These are phyloP conservation scores for Uronychia setigera DNA, from an alignment of 73 alveolate species.

Conservation along the genomic window DNA sequence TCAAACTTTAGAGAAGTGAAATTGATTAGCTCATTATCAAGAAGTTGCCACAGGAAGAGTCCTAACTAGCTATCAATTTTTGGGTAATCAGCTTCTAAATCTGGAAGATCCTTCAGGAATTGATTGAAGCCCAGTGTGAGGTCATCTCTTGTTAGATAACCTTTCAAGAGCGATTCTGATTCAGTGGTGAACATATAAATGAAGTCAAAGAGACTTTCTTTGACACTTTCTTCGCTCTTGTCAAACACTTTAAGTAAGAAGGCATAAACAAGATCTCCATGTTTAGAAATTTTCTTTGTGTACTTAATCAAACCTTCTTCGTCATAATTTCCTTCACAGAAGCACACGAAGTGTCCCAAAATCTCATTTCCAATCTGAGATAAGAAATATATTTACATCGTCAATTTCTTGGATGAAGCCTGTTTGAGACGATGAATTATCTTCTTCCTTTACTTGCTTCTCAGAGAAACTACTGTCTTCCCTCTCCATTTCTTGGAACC, in stretches of 20 bases:
- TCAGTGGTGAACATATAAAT: background rate
- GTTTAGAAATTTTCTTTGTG: background rate
- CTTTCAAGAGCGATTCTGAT: background rate
- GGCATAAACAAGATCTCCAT: background rate
- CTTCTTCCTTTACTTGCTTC: background rate
- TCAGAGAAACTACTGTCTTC: background rate
- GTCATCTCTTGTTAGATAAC: background rate
- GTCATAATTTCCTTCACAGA: background rate
- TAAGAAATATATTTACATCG: too few relatives aligned
- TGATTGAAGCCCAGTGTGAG: background rate
- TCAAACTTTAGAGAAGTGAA: background rate
- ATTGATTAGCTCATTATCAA: background rate
- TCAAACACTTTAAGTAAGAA: slow-evolving; percentile 2
- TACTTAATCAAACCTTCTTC: background rate
- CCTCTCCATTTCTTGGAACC: background rate
- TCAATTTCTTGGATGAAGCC: too few relatives aligned
- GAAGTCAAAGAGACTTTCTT: background rate
- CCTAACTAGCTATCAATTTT: background rate
- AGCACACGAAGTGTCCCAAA: background rate
- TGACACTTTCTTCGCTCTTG: background rate
- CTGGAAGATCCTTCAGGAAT: slow-evolving; percentile 13
- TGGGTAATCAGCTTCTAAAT: slow-evolving; percentile 8
- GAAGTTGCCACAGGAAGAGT: background rate
- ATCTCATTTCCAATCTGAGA: background rate
- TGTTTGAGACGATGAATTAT: background rate